Evolutionary conservation across 495 filamentous ascomycete species (phyloP), one percentile per base, ranked within the genome.

Genomic region (Echria macrotheca): DNA sequence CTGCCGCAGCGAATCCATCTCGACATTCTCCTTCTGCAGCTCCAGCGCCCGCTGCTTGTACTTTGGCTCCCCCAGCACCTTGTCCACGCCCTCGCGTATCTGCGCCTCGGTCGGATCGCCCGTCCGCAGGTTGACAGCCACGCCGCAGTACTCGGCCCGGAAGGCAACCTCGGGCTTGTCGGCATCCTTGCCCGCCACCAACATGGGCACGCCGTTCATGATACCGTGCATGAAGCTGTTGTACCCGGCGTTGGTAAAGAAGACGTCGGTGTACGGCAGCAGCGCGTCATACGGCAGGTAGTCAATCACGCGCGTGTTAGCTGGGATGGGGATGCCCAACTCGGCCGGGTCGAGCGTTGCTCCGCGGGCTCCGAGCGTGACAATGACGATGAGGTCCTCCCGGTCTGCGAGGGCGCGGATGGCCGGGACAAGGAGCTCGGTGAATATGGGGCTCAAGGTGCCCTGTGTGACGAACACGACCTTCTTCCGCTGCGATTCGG

Each of bases 401-500:
- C 55, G 55, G 21, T 46, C 39, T 0, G 48, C 40, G 23, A 72
- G 53, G 2, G 60, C 64, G 1, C 21, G 41, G n/a, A 72, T 46
- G n/a, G 61, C 63, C 0, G 69, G 67, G 2, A 70, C 26, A 32
- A 70, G 50, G 2, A 72, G 50, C 26, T 70, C 60, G 28, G 44
- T 29, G 7, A 55, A 59, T 31, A 61, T 46, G 21, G 47, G 59
- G 40, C 59, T 58, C 11, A 63, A 53, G 21, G 69, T 72, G 21
- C 69, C 69, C 44, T 72, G 69, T 0, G 58, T 55, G 7, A 70
- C 64, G 28, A 72, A 57, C 14, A 70, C 42, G n/a, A 70, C 41
- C 18, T 63, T 65, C 38, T 64, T 68, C 12, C 43, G 53, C 14
- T 39, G 24, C 28, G 6, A 9, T 39, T 51, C 55, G 11, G 56